Evolutionary conservation across 192 early-diverging fungal genomes (phyloP), one percentile per base, ranked within the genome.

Genomic region (Dimargaris verticillata): DNA sequence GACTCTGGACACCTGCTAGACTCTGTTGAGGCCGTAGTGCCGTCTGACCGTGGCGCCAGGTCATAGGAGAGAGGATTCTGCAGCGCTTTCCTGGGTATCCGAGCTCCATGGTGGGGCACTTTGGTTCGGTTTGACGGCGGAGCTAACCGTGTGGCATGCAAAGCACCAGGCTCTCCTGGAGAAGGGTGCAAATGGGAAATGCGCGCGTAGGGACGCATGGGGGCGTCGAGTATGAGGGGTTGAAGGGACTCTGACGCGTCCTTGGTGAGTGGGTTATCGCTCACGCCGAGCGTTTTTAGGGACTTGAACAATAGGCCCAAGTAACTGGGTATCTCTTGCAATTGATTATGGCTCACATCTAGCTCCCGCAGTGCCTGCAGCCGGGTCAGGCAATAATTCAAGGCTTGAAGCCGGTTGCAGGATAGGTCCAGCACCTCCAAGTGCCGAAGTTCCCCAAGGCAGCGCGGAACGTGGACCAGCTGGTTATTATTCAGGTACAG

Each of bases 201-300:
- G 28, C 25, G 22, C 18, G 38, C 15, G 38, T 33, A 15, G 33
- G 55, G 12, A 10, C 55, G 14, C 29, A 20, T 43, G 41, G 25
- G 5, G 5, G n/a, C 17, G 7, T 15, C 17, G 57, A n/a, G 41
- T 17, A 59, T 53, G 10, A 76, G 64, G 20, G 74, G 71, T 63
- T 68, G 61, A 17, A 69, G 44, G 38, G 73, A 44, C 17, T 69
- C 64, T 17, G 52, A 66, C 41, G 64, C 61, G 18, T 44, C n/a
- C 26, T 62, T 61, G 33, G 70, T 63, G 44, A 76, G 66, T 5
- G 74, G 74, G 53, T 76, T 76, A 2, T 71, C 74, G 15, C 71
- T 68, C 53, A 73, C 69, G 1, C 67, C 48, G 38, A 75, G 62
- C 33, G 70, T 63, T 22, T 53, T 59, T 20, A 75, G 68, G 9